Evolutionary conservation across 1,284 basidiomycete genomes (phyloP), one percentile per base, ranked within the genome.

Genomic region (Ganoderma lucidum): DNA sequence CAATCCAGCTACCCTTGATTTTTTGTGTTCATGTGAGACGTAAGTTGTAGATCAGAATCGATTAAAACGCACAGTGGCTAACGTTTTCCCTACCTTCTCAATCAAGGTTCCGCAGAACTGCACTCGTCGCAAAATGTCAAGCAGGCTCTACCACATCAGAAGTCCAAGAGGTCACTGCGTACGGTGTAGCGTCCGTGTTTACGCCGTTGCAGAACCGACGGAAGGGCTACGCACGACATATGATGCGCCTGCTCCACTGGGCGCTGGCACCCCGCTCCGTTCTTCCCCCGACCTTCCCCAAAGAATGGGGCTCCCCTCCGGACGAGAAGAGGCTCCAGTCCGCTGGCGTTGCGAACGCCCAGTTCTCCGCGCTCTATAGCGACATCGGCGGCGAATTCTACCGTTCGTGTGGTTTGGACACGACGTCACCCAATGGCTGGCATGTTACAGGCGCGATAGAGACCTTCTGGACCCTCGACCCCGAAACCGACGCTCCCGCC

Each of bases 351-450:
- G 68, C 75, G 45, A 70, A 82, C 63, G 84, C 78, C 1, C 70
- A 75, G 6, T 87, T 90, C 72, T 90, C 88, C 2, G 83, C 84
- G 12, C 80, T 93, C 6, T 92, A 88, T 78, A 92, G 89, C 76
- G 90, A 92, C 72, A 80, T 92, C 35, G 90, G 90, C 3, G 67
- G 72, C 6, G 74, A 81, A 0, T 90, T 90, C 76, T 93, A 92
- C 77, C 73, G 70, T 6, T 69, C 73, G 2, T 84, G 85, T 65
- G 87, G 88, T 0, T 19, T 82, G 83, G 6, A 73, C 67, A 3
- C 75, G 77, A 1, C 78, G 3, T 63, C 64, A 17, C 64, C 71
- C 17, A 78, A 81, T 37, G 90, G 90, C 0, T 91, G 90, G 89
- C 76, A 81, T 19, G 80, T 83, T 6, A 77, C 77, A 10, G 79